Percentiles rank a stretch among this genome's conserved stretches.
Conservation (phyloP, 768 basidiomycete genomes). For the Peribolospora baueri region DNA sequence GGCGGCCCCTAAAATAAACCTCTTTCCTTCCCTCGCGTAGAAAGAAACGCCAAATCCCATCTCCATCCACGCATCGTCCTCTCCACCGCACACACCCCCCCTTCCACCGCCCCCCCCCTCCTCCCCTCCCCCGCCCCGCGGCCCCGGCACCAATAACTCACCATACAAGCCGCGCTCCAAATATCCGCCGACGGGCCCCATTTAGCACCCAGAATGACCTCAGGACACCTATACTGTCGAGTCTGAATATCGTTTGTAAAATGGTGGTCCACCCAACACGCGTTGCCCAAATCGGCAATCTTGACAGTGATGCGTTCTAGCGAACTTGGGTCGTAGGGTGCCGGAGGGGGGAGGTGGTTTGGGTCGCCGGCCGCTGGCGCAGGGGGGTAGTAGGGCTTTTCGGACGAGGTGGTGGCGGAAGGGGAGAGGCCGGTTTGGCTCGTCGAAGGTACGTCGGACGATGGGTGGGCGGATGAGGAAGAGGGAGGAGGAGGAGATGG, state of each 20-base stretch:
- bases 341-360: constrained; percentile 21
- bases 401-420: background rate
- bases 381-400: constrained; percentile 6
- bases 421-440: background rate
- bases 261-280: constrained; percentile 57
- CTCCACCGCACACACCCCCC: background rate
- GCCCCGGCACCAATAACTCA: constrained; percentile 21
- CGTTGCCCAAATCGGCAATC: constrained; percentile 92
- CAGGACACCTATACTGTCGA: constrained; percentile 86
- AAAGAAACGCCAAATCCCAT: background rate
- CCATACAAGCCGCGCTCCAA: constrained; percentile 88
- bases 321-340: constrained; percentile 16
- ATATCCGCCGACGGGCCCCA: constrained; percentile 92
- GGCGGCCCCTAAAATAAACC: background rate
- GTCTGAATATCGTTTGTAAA: constrained; percentile 98
- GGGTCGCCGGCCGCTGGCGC: constrained; percentile 24
- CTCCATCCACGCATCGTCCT: background rate
- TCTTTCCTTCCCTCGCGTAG: background rate
- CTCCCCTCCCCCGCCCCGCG: background rate
- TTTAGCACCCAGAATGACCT: constrained; percentile 84
- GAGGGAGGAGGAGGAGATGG: too few species aligned
- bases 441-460: background rate
- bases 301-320: constrained; percentile 77
- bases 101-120: too few species aligned
- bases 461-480: constrained; percentile 1